Conservation (phyloP, 768 basidiomycete genomes). For the Phaeotremella skinneri region DNA sequence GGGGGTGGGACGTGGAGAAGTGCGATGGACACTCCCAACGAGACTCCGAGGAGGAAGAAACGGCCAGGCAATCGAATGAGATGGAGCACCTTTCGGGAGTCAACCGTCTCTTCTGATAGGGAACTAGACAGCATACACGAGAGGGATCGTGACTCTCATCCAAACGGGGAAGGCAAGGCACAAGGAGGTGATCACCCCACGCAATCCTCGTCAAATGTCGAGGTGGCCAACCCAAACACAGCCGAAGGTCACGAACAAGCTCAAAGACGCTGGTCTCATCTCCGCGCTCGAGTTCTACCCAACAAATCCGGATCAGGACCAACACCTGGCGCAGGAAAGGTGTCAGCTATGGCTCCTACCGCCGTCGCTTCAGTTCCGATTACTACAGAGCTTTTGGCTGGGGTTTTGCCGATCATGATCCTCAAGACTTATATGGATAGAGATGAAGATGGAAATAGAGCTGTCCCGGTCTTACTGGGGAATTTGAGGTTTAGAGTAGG, state of each 20-base stretch:
- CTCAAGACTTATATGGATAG: slow-evolving; percentile 51
- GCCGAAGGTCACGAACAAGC: slow-evolving; percentile 20
- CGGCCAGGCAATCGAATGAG: neutral
- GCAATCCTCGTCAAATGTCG: neutral
- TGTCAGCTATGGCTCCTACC: slow-evolving; percentile 34
- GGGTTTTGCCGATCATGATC: slow-evolving; percentile 51
- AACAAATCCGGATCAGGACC: slow-evolving; percentile 15
- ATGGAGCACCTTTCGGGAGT: slow-evolving; percentile 14
- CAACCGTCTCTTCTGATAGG: neutral
- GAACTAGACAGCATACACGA: slow-evolving; percentile 6
- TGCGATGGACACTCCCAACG: slow-evolving; percentile 3
- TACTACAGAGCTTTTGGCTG: slow-evolving; percentile 50
- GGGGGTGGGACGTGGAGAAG: slow-evolving; percentile 19
- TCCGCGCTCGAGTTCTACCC: slow-evolving; percentile 40
- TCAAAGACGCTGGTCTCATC: slow-evolving; percentile 42
- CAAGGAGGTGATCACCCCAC: neutral
- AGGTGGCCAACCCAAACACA: slow-evolving; percentile 9
- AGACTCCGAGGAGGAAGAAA: neutral
- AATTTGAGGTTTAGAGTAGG: slow-evolving; percentile 51
- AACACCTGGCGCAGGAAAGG: slow-evolving; percentile 28
- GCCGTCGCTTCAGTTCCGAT: slow-evolving; percentile 45
- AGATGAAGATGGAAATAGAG: slow-evolving; percentile 50
- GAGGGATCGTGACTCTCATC: slow-evolving; percentile 1
- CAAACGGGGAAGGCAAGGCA: slow-evolving; percentile 15
- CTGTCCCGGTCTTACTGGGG: slow-evolving; percentile 50